Evolutionary conservation across 805 yeast species (phyloP).

Genomic region (Kuraishia molischiana): DNA sequence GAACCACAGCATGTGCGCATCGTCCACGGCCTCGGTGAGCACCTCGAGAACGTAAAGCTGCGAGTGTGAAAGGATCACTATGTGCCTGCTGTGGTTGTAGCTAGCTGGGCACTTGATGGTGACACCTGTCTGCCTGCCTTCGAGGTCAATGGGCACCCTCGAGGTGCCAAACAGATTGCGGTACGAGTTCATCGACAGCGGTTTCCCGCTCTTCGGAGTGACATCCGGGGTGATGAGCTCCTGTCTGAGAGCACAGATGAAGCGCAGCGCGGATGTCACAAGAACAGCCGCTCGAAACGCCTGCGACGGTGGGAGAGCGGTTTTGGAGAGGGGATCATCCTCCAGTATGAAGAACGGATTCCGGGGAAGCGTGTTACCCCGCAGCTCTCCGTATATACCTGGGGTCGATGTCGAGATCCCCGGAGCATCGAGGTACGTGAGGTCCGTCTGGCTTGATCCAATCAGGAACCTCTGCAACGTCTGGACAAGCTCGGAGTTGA

Average conservation of each 20-base stretch:
- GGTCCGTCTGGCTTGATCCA: constrained; percentile 29
- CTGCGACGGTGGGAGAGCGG: constrained; percentile 48
- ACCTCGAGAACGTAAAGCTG: constrained; percentile 43
- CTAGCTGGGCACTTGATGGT: constrained; percentile 24
- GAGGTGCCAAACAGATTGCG: constrained; percentile 61
- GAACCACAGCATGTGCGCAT: constrained; percentile 35
- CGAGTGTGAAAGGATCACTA: constrained; percentile 38
- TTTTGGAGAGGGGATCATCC: constrained; percentile 59
- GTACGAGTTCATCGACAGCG: constrained; percentile 62
- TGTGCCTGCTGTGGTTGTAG: constrained; percentile 32
- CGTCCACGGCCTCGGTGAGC: constrained; percentile 22
- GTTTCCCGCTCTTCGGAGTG: constrained; percentile 37
- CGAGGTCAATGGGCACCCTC: constrained; percentile 35
- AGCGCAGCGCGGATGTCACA: constrained; percentile 57
- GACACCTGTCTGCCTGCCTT: constrained; percentile 20
- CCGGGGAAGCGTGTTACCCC: constrained; percentile 63
- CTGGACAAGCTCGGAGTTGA: constrained; percentile 28
- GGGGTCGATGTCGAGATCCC: constrained; percentile 40
- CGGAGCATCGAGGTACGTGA: constrained; percentile 44
- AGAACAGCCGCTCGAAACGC: constrained; percentile 59
- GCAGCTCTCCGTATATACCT: constrained; percentile 50
- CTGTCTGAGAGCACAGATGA: constrained; percentile 47
- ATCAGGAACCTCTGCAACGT: constrained; percentile 45
- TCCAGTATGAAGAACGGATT: constrained; percentile 70
- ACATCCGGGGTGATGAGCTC: constrained; percentile 47